These are phyloP conservation scores for Hymenoscyphus repandus DNA, from an alignment of 2,329 filamentous ascomycete genomes.

Conservation along the genomic window DNA sequence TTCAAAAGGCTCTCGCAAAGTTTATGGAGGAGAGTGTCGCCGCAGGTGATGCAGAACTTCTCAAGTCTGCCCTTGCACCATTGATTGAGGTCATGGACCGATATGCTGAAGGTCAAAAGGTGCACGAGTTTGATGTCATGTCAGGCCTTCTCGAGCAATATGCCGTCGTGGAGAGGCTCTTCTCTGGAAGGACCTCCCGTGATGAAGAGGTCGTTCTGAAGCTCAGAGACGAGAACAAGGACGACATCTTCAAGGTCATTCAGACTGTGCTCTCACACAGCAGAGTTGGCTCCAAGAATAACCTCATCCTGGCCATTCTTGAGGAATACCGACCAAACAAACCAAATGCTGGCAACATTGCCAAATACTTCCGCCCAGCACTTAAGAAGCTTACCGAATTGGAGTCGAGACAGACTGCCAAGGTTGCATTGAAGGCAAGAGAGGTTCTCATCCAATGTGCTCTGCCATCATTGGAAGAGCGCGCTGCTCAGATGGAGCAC, in stretches of 20 bases:
- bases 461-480: slow-evolving; percentile 91
- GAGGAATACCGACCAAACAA: slow-evolving; percentile 95
- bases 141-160: slow-evolving; percentile 75
- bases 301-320: slow-evolving; percentile 82
- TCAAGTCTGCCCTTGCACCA: slow-evolving; percentile 69
- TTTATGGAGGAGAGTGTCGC: slow-evolving; percentile 85
- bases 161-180: slow-evolving; percentile 77
- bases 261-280: slow-evolving; percentile 91
- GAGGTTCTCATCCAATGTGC: slow-evolving; percentile 97
- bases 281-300: slow-evolving; percentile 88
- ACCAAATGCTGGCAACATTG: slow-evolving; percentile 81
- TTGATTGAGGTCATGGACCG: slow-evolving; percentile 71
- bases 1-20: slow-evolving; percentile 77
- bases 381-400: slow-evolving; percentile 87
- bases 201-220: slow-evolving; percentile 92
- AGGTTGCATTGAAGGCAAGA: slow-evolving; percentile 94
- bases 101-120: slow-evolving; percentile 85
- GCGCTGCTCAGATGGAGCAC: slow-evolving; percentile 95
- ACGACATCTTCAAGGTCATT: slow-evolving; percentile 79
- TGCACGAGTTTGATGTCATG: slow-evolving; percentile 81
- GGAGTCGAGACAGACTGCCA: slow-evolving; percentile 76
- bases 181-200: slow-evolving; percentile 76
- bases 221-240: slow-evolving; percentile 94
- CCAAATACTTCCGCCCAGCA: slow-evolving; percentile 77
- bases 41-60: slow-evolving; percentile 63